Conservation (phyloP, 768 basidiomycete genomes). For the Suillus weaverae region DNA sequence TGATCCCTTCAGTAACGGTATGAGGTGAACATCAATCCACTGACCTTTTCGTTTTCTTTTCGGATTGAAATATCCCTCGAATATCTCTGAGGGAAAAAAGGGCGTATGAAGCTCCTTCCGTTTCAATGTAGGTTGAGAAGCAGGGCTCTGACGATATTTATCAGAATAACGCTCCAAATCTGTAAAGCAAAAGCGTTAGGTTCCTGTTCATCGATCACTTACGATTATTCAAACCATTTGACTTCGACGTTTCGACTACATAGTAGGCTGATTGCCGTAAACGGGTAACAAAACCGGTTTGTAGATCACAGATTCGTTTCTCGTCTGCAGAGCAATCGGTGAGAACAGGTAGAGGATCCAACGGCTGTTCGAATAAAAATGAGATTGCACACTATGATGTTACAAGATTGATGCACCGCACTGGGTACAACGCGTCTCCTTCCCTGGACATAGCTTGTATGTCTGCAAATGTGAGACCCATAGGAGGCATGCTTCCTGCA, state of each 20-base stretch:
- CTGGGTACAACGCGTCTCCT: conserved; percentile 78
- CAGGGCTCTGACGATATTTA: conserved; percentile 67
- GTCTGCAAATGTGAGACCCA: conserved; percentile 81
- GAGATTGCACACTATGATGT: conserved; percentile 19
- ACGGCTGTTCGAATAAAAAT: conserved; percentile 45
- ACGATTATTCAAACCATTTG: conserved; percentile 44
- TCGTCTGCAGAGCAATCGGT: conserved; percentile 68
- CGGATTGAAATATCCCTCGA: conserved; percentile 80
- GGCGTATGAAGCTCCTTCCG: conserved; percentile 68
- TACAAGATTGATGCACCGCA: conserved; percentile 43
- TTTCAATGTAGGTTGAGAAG: conserved; percentile 65
- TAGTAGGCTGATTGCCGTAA: conserved; percentile 74
- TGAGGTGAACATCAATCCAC: not conserved
- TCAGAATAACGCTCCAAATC: conserved; percentile 84
- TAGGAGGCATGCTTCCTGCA: conserved; percentile 52
- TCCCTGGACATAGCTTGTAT: conserved; percentile 76
- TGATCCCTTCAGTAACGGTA: not conserved
- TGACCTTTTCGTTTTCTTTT: conserved; percentile 60
- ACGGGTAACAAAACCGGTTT: conserved; percentile 63
- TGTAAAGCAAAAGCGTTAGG: conserved; percentile 25
- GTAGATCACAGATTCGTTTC: conserved; percentile 61
- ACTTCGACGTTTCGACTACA: conserved; percentile 68
- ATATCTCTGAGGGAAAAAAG: conserved; percentile 77
- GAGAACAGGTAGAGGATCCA: conserved; percentile 65
- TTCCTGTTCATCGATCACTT: not conserved